A percentile compares a stretch with the other conserved stretches of the same genome.
phyloP scores from a whole-genome alignment of 345 rosid species.

The Rhodamnia rubescens region DNA sequence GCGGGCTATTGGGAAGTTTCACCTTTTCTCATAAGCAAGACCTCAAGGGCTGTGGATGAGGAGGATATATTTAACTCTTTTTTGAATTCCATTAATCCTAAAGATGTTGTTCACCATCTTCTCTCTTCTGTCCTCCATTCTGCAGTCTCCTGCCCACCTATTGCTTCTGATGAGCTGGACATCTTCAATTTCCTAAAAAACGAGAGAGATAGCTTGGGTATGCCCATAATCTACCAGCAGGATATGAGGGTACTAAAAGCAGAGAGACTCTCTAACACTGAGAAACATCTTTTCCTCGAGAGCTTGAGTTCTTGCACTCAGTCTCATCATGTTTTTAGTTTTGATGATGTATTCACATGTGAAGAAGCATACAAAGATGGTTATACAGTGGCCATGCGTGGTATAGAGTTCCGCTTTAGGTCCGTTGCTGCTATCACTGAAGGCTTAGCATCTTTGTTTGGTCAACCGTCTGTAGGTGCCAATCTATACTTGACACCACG shows the following conservation, averaged over 20 bases:
- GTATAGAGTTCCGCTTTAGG: slow-evolving; percentile 40
- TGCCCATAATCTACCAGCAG: slow-evolving; percentile 38
- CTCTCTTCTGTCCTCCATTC: slow-evolving; percentile 21
- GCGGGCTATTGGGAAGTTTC: slow-evolving; percentile 33
- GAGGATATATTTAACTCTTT: slow-evolving; percentile 21
- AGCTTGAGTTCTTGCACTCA: not conserved
- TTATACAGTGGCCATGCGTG: slow-evolving; percentile 46
- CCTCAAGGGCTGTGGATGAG: slow-evolving; percentile 3
- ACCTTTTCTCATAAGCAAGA: slow-evolving; percentile 21
- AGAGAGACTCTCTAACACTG: slow-evolving; percentile 23
- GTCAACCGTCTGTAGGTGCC: slow-evolving; percentile 61
- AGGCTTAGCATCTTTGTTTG: slow-evolving; percentile 46
- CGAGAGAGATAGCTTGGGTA: slow-evolving; percentile 31
- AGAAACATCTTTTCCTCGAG: slow-evolving; percentile 4
- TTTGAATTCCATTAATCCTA: slow-evolving; percentile 4
- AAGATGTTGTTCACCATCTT: slow-evolving; percentile 12
- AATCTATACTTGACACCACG: slow-evolving; percentile 56
- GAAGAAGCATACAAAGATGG: slow-evolving; percentile 37
- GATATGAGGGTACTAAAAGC: slow-evolving; percentile 38
- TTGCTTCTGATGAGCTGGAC: slow-evolving; percentile 44
- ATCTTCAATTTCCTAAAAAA: slow-evolving; percentile 35
- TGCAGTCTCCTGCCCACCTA: slow-evolving; percentile 35
- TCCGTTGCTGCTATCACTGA: slow-evolving; percentile 32
- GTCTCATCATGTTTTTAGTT: not conserved
- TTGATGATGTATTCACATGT: not conserved